These are phyloP conservation scores for Cladorrhinum sp. DNA, from an alignment of 2,329 filamentous ascomycete genomes.

Conservation along the genomic window DNA sequence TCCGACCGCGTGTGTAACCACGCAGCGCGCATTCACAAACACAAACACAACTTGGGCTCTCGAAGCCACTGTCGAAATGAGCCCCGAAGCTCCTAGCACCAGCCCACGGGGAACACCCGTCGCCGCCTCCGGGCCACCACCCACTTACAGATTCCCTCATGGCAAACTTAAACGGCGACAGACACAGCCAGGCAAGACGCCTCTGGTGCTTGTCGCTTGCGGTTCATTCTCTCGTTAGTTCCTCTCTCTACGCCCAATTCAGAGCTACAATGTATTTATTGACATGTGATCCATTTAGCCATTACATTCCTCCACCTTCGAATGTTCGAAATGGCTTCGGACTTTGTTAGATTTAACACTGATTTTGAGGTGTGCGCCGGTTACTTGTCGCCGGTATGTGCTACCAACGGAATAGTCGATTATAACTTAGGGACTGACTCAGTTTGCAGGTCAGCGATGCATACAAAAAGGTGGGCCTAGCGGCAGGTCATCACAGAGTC, in stretches of 20 bases:
- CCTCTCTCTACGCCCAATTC: background rate
- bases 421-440: background rate
- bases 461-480: conserved; percentile 77
- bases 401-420: background rate
- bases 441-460: conserved; percentile 37
- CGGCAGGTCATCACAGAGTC: conserved; percentile 68
- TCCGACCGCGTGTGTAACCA: background rate
- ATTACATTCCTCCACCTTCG: conserved; percentile 34
- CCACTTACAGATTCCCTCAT: conserved; percentile 29
- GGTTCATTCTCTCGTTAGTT: conserved; percentile 35
- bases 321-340: conserved; percentile 39
- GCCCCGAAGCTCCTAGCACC: conserved; percentile 5
- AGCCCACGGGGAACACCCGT: conserved; percentile 16
- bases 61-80: conserved; percentile 3
- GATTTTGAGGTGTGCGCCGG: conserved; percentile 80
- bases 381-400: conserved; percentile 67
- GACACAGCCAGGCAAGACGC: conserved; percentile 30
- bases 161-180: conserved; percentile 29
- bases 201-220: conserved; percentile 37
- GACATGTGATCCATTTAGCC: conserved; percentile 18
- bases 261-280: conserved; percentile 2
- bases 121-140: conserved; percentile 3
- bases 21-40: background rate
- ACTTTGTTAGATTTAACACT: conserved; percentile 38
- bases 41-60: background rate